These are phyloP conservation scores for Saccharomyces hybrid DNA, from an alignment of 1,139 yeast genomes.

Conservation along the genomic window DNA sequence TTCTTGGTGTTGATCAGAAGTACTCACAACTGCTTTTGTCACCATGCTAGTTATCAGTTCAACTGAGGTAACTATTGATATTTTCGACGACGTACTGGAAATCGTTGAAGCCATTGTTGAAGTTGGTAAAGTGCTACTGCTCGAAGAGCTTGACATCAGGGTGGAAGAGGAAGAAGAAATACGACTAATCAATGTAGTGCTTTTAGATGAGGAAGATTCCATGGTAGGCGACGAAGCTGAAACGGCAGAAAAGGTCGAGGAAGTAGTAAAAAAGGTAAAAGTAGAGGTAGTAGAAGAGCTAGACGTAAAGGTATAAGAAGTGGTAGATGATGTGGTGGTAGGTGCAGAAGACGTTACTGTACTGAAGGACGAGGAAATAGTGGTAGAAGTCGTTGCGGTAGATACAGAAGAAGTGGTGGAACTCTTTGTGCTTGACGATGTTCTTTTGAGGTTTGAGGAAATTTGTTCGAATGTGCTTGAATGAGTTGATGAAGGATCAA, in stretches of 20 bases:
- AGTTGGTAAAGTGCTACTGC: slow-evolving; percentile 10
- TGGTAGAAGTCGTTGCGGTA: background rate
- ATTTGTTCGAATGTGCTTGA: background rate
- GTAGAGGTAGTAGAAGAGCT: slow-evolving; percentile 5
- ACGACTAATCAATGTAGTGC: slow-evolving; percentile 5
- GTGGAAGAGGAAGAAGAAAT: slow-evolving; percentile 8
- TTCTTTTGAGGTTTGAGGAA: background rate
- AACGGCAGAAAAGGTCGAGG: background rate
- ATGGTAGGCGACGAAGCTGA: background rate
- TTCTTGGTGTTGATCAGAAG: slow-evolving; percentile 6
- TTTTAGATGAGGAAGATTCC: slow-evolving; percentile 1
- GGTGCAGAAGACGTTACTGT: background rate
- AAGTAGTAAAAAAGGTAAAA: slow-evolving; percentile 5
- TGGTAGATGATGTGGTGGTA: slow-evolving; percentile 1
- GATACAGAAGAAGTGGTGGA: background rate
- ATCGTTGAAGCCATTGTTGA: slow-evolving; percentile 18
- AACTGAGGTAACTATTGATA: slow-evolving; percentile 11
- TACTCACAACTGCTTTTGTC: slow-evolving; percentile 9
- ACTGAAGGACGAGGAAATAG: background rate
- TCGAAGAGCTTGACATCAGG: slow-evolving; percentile 9
- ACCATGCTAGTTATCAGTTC: slow-evolving; percentile 12
- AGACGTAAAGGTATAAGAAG: slow-evolving; percentile 5
- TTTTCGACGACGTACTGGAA: slow-evolving; percentile 14
- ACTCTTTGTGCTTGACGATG: background rate
- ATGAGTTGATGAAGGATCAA: slow-evolving; percentile 12